Evolutionary conservation across 148 eudicot genomes (phyloP), one percentile per base, ranked within the genome.

Genomic region (Nepenthes gracilis): DNA sequence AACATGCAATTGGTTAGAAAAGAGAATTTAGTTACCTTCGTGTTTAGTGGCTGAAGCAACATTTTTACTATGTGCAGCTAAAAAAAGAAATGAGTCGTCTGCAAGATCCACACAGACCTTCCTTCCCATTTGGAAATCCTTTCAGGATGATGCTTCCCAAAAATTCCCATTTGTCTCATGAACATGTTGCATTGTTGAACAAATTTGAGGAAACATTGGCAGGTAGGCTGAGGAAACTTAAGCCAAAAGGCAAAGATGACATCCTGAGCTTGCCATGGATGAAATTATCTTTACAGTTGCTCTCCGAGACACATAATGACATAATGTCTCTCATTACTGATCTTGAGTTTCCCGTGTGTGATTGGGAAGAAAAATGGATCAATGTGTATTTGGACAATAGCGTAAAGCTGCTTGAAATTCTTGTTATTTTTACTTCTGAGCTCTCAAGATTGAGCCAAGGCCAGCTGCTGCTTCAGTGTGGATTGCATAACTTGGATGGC

Each of bases 281-380:
- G 96, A 69, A 48, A 72, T 72, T 59, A 23, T 88, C 95, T 4
- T 59, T 82, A 64, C 81, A 81, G 53, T 43, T 72, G 33, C 91
- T 93, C 34, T 82, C 84, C 51, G 81, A 72, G 70, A 81, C 87
- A 5, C 99, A 88, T 55, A 66, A 58, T 13, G 96, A 89, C 68
- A 76, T 93, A 5, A 89, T 80, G 67, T 55, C 79, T 12, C 62
- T 93, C 5, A 86, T 89, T 36, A 75, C 88, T 5, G 83, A 79
- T 14, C 96, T 93, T 64, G 95, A 86, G 47, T 77, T 93, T 8
- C 99, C 99, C 0, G 84, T 83, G 1, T 67, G 58, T 65, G 80
- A 86, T 36, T 93, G 99, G 99, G 91, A 93, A 60, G 84, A 84
- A 56, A 93, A 84, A 38, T 93, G 96, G 99, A 78, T 93, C 23